Conservation (phyloP, 2,329 filamentous ascomycete genomes). For the Penicillium fuscoglaucum region DNA sequence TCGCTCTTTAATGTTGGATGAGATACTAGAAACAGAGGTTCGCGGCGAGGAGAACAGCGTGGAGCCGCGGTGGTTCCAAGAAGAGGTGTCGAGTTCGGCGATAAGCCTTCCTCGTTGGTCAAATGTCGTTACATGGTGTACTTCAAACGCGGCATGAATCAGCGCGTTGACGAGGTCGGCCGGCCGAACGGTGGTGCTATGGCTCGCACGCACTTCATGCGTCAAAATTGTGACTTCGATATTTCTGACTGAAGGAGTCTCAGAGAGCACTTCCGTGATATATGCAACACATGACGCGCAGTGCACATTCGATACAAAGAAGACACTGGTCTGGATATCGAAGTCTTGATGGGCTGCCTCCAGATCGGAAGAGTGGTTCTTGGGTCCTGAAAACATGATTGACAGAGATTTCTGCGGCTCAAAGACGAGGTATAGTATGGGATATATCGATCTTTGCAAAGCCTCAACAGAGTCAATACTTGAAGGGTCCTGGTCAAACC, state of each 20-base stretch:
- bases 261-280: conserved; percentile 45
- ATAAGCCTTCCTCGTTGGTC: conserved; percentile 34
- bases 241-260: conserved; percentile 35
- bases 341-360: conserved; percentile 7
- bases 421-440: neutral
- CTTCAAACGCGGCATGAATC: conserved; percentile 49
- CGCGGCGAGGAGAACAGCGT: conserved; percentile 24
- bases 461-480: neutral
- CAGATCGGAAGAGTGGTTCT: conserved; percentile 11
- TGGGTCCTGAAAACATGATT: conserved; percentile 21
- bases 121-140: conserved; percentile 46
- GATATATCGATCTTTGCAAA: neutral
- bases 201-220: conserved; percentile 46
- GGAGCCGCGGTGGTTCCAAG: conserved; percentile 33
- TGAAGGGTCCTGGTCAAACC: neutral
- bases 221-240: conserved; percentile 48
- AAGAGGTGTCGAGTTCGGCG: conserved; percentile 38
- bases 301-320: conserved; percentile 52
- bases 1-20: conserved; percentile 23
- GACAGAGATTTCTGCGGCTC: neutral
- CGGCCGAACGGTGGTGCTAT: conserved; percentile 34
- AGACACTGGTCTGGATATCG: conserved; percentile 29
- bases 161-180: conserved; percentile 40
- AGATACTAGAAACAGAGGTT: conserved; percentile 21
- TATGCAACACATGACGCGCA: conserved; percentile 51